These are phyloP conservation scores for Podosphaera aphanis DNA, from an alignment of 2,329 filamentous ascomycete genomes.

Conservation along the genomic window DNA sequence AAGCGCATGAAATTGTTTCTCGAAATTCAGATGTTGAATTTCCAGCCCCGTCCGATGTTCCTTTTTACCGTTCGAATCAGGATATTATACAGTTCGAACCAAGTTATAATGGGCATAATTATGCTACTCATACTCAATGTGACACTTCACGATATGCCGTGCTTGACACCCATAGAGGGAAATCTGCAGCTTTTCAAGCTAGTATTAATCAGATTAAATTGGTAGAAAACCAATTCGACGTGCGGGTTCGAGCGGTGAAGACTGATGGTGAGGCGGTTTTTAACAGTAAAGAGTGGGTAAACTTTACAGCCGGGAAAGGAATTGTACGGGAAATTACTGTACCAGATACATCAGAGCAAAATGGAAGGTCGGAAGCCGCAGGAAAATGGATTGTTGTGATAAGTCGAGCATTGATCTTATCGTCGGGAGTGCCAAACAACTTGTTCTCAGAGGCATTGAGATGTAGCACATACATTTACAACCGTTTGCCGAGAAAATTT, in stretches of 20 bases:
- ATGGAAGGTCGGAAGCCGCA: not conserved
- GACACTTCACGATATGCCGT: not conserved
- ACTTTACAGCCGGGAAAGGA: not conserved
- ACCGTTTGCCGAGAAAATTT: too few species aligned
- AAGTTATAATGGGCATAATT: constrained; percentile 1
- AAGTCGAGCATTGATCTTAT: not conserved
- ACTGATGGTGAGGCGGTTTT: not conserved
- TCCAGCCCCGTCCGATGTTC: not conserved
- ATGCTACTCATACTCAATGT: not conserved
- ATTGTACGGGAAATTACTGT: not conserved
- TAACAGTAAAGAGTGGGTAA: not conserved
- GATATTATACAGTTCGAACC: constrained; percentile 1
- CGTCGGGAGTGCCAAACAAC: not conserved
- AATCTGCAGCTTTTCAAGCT: not conserved
- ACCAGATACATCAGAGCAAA: not conserved
- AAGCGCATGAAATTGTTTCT: not conserved
- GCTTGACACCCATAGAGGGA: not conserved
- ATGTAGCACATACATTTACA: not conserved
- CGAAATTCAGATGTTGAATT: constrained; percentile 1
- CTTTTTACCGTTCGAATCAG: not conserved
- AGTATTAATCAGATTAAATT: not conserved
- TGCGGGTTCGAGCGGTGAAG: not conserved
- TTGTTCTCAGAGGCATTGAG: not conserved
- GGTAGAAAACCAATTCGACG: not conserved
- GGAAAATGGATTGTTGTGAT: not conserved